Base-by-base conservation (phyloP, 2,329 filamentous ascomycete species). In the Hirsutella minnesotensis region DNA sequence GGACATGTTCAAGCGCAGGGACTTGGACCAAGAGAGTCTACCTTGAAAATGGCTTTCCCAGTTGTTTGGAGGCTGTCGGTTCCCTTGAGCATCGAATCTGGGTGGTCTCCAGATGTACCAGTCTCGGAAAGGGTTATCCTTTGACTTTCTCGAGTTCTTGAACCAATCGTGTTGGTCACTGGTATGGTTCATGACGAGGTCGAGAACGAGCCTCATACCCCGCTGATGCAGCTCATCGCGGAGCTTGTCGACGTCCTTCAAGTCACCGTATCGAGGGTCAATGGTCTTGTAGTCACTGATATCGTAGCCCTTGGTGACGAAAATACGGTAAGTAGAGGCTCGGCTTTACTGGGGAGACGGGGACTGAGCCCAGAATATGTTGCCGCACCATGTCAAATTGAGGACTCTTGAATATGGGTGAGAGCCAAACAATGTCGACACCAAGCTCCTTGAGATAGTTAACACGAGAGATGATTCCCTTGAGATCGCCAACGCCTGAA, bases 121-220 rank as follows among this genome's bases (percentile, higher is more conserved):
- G 56, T 79, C 69, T 29, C 76, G 62, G 51, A 75, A 75, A 2
- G 67, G 61, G 54, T 67, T 75, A 46, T 69, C 60, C 51, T 70
- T 76, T 22, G 67, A 70, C 46, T 67, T 69, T 41, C 70, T 64
- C 16, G 73, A 72, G 49, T 77, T 67, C 38, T 68, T 60, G 58
- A 79, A 79, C 75, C 75, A 79, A 29, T 64, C 60, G 49, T 79
- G 74, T 55, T 77, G 63, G 47, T 69, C 60, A 36, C 61, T 67
- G 1, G 81, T 86, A 56, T 88, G 83, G 48, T 86, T 87, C 42
- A 86, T 74, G 2, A 87, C 83, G 9, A 87, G 62, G 52, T 87
- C 83, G 50, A 86, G 72, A 19, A 87, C 70, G 10, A 87, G 64
- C 55, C 79, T 81, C 73, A 87, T 83, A 3, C 70, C 74, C 3